phyloP scores from a whole-genome alignment of 169 alveolate species.

The Ichthyophthirius multifiliis region DNA sequence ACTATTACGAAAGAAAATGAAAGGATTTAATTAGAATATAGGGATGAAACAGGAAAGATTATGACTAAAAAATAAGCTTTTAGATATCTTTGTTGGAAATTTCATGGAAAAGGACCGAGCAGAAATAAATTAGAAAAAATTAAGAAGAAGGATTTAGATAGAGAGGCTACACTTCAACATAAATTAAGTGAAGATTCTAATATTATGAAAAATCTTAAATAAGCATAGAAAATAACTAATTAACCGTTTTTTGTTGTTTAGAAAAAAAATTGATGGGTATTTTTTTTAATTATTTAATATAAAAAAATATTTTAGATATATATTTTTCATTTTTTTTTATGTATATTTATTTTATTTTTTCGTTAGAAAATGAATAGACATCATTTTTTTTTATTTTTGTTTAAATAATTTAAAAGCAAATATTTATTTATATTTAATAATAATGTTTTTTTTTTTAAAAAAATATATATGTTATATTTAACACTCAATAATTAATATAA shows the following conservation, averaged over 20 bases:
- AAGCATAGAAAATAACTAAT: not conserved
- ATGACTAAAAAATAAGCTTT: slow-evolving; percentile 50
- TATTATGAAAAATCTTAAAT: not conserved
- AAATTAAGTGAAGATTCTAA: not conserved
- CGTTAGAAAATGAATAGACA: no score
- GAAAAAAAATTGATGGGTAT: not conserved
- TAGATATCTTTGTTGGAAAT: slow-evolving; percentile 38
- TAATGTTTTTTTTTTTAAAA: no score
- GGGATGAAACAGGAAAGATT: slow-evolving; percentile 41
- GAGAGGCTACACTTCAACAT: not conserved
- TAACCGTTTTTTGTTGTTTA: not conserved
- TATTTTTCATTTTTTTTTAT: no score
- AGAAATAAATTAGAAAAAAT: slow-evolving; percentile 34
- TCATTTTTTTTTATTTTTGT: no score
- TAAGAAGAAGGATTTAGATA: slow-evolving; percentile 5
- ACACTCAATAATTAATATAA: no score
- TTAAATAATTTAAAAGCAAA: no score
- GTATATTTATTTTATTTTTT: no score
- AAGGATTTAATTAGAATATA: slow-evolving; percentile 8
- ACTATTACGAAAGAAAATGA: not conserved
- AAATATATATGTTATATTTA: no score
- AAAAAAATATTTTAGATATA: no score
- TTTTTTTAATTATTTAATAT: no score
- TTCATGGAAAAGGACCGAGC: slow-evolving; percentile 48
- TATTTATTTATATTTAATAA: no score